Percentiles rank a stretch among this genome's conserved stretches.
Evolutionary conservation across 306 rosid species (phyloP).

Genomic region (Vigna reflexopilosa): DNA sequence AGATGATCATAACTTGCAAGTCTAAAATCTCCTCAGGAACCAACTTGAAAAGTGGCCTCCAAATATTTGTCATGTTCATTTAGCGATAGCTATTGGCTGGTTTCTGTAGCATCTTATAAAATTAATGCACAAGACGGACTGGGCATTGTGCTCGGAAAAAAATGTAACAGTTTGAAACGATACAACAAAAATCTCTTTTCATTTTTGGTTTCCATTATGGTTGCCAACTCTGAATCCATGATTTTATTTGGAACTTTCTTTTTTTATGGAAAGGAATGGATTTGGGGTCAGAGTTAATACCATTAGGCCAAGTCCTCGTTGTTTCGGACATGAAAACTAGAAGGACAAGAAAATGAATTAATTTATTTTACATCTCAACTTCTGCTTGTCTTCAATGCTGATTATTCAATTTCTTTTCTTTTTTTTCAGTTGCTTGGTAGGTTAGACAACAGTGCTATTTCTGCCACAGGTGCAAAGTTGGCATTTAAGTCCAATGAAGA

Average conservation of each 20-base stretch:
- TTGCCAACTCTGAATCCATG: slow-evolving; percentile 1
- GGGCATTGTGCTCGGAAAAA: background rate
- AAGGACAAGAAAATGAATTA: background rate
- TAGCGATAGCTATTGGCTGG: background rate
- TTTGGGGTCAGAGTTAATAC: slow-evolving; percentile 4
- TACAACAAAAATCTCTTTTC: slow-evolving; percentile 8
- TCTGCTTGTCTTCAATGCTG: slow-evolving; percentile 38
- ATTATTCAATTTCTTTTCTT: slow-evolving; percentile 29
- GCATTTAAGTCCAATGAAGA: slow-evolving; percentile 96
- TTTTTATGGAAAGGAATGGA: slow-evolving; percentile 10
- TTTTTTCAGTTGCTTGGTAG: slow-evolving; percentile 83
- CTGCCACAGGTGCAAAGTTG: slow-evolving; percentile 93
- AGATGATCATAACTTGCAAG: background rate
- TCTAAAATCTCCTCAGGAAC: slow-evolving; percentile 5
- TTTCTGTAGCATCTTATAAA: background rate
- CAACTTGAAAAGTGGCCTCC: slow-evolving; percentile 6
- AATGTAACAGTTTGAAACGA: slow-evolving; percentile 4
- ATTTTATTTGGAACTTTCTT: background rate
- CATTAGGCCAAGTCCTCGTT: background rate
- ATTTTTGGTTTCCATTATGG: slow-evolving; percentile 23
- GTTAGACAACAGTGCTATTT: slow-evolving; percentile 97
- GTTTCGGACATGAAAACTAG: background rate
- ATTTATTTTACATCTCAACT: slow-evolving; percentile 14
- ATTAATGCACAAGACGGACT: slow-evolving; percentile 8
- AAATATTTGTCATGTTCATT: background rate